phyloP scores from a whole-genome alignment of 2,329 filamentous ascomycete species.

The Penicillium aurantiogriseum region DNA sequence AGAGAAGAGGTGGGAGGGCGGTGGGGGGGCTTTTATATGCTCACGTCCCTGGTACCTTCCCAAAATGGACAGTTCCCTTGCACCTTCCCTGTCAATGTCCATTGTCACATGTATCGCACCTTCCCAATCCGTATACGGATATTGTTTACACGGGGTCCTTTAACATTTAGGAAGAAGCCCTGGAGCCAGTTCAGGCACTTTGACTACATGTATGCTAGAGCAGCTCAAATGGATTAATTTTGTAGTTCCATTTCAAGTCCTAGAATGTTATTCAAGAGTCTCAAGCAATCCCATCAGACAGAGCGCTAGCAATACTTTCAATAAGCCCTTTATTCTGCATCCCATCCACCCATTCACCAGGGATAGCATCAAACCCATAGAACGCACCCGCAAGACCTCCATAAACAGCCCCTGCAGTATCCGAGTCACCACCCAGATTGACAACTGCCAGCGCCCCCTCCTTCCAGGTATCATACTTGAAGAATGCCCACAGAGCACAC shows the following conservation, averaged over 20 bases:
- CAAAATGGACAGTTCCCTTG: neutral
- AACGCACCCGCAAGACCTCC: conserved; percentile 45
- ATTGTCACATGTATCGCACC: neutral
- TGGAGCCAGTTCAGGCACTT: neutral
- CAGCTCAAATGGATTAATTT: neutral
- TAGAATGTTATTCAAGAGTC: neutral
- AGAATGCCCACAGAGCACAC: conserved; percentile 46
- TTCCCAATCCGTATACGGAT: neutral
- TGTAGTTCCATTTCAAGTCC: neutral
- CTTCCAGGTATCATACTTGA: conserved; percentile 37
- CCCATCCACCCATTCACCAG: conserved; percentile 30
- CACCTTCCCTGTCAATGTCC: neutral
- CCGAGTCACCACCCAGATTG: conserved; percentile 46
- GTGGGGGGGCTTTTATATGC: neutral
- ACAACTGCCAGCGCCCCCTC: conserved; percentile 42
- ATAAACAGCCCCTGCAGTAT: conserved; percentile 48
- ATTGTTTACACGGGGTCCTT: neutral
- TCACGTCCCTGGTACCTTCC: neutral
- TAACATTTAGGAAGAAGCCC: neutral
- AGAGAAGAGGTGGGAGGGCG: neutral
- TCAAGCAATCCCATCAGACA: neutral
- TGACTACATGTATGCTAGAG: neutral
- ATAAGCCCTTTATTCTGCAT: conserved; percentile 29
- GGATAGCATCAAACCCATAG: conserved; percentile 39
- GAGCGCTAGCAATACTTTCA: conserved; percentile 6